phyloP scores from a whole-genome alignment of 257 asterid species.

The Perilla frutescens region DNA sequence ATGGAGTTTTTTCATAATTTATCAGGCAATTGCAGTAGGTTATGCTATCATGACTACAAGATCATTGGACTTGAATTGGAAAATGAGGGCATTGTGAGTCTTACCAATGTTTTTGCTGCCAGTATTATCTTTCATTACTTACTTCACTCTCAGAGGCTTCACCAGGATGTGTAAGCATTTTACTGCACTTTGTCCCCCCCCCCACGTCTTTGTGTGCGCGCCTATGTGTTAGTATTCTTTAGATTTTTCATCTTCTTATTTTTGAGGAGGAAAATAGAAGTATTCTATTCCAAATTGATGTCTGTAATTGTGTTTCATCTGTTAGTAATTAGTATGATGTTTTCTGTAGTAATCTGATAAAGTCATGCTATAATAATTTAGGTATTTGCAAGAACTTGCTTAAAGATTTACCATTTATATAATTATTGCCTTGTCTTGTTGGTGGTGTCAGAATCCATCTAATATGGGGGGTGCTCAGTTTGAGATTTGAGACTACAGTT shows the following conservation, averaged over 20 bases:
- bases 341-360: neutral
- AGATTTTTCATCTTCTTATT: neutral
- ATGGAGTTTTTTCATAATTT: constrained; percentile 16
- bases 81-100: constrained; percentile 76
- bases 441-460: too few relatives aligned
- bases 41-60: constrained; percentile 78
- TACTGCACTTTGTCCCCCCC: constrained; percentile 18
- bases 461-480: constrained; percentile 2
- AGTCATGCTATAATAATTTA: too few relatives aligned
- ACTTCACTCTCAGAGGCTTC: constrained; percentile 60
- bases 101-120: constrained; percentile 87
- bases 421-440: too few relatives aligned
- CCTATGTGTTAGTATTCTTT: constrained; percentile 5
- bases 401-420: too few relatives aligned
- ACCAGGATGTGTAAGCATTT: constrained; percentile 72
- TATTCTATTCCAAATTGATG: neutral
- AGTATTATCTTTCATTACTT: constrained; percentile 50
- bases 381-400: too few relatives aligned
- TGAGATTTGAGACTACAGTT: neutral
- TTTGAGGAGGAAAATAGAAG: too few relatives aligned
- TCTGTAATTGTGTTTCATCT: constrained; percentile 1
- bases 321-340: neutral
- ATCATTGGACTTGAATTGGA: constrained; percentile 69
- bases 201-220: neutral
- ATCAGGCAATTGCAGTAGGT: constrained; percentile 76